Base-by-base conservation (phyloP, 139 green algal genomes). In the Pleodorina starrii region DNA sequence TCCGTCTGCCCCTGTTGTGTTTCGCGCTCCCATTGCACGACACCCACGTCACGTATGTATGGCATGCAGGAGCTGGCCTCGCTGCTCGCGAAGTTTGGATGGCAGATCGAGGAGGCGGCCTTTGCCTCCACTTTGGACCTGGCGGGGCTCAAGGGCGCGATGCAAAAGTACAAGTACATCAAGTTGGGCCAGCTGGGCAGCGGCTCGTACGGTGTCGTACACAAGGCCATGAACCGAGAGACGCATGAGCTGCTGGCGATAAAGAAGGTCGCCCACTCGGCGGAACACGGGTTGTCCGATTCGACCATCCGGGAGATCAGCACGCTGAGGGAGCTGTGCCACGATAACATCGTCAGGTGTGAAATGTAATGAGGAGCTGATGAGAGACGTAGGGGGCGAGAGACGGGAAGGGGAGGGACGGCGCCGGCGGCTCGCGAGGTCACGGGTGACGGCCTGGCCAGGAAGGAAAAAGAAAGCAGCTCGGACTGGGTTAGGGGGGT, bases 191-290 rank as follows among this genome's bases (percentile, higher is more conserved):
- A 89, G 69, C 77, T 92, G 38, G 90, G 90, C 11, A 76, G 38
- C 44, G 90, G 90, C 2, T 77, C 90, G 5, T 92, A 91, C 43
- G 78, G 84, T 2, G 90, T 93, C 2, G 94, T 96, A 21, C 95
- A 95, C 74, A 95, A 94, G 74, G 93, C 92, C 10, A 54, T 89
- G 42, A 92, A 95, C 90, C 77, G 91, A 0, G 91, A 95, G 88
- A 94, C 93, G 2, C 38, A 86, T 2, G 91, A 95, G 75, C 27
- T 96, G 5, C 92, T 98, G 23, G 97, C 98, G 2, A 90, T 99
- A 29, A 99, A 99, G 87, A 98, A 99, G 87, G 98, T 99, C 2
- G 60, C 71, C 5, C 83, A 91, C 36, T 92, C 94, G 29, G 32
- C 85, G 17, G 90, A 95, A 11, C 91, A 97, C n/a, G 96, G 96